Evolutionary conservation across 2,329 filamentous ascomycete genomes (phyloP).

Genomic region (Penicillium sclerotiorum): DNA sequence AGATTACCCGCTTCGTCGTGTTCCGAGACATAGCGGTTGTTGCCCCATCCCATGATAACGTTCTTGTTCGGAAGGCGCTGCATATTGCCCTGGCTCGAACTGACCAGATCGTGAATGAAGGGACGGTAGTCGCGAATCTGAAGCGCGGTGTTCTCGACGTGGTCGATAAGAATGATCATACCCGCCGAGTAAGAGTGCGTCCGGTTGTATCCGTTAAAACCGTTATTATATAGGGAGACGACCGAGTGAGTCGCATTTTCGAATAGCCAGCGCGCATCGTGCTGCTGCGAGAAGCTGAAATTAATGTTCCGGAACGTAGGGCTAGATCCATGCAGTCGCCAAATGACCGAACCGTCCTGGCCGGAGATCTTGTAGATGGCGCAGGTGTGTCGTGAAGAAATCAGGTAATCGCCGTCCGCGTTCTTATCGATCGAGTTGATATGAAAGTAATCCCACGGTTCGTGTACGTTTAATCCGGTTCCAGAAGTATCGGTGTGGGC

Average conservation of each 20-base stretch:
- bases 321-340: conserved; percentile 41
- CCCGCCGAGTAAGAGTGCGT: conserved; percentile 43
- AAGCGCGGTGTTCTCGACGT: conserved; percentile 37
- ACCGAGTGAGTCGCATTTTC: conserved; percentile 43
- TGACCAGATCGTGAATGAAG: conserved; percentile 30
- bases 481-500: conserved; percentile 49
- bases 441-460: conserved; percentile 51
- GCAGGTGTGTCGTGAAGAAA: conserved; percentile 45
- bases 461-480: conserved; percentile 49
- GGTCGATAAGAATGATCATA: conserved; percentile 44
- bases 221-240: conserved; percentile 47
- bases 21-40: conserved; percentile 44
- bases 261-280: conserved; percentile 44
- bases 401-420: conserved; percentile 43
- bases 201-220: conserved; percentile 43
- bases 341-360: conserved; percentile 41
- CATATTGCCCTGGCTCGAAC: conserved; percentile 44
- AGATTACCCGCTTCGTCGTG: conserved; percentile 41
- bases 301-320: conserved; percentile 42
- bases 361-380: conserved; percentile 47
- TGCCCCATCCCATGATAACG: conserved; percentile 47
- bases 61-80: conserved; percentile 43
- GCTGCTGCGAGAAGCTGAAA: conserved; percentile 48
- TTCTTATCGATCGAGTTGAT: conserved; percentile 50
- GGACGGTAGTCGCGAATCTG: conserved; percentile 35